Percentiles rank a stretch among this genome's conserved stretches.
Evolutionary conservation across 495 filamentous ascomycete species (phyloP).

Genomic region (Neurospora sp.): DNA sequence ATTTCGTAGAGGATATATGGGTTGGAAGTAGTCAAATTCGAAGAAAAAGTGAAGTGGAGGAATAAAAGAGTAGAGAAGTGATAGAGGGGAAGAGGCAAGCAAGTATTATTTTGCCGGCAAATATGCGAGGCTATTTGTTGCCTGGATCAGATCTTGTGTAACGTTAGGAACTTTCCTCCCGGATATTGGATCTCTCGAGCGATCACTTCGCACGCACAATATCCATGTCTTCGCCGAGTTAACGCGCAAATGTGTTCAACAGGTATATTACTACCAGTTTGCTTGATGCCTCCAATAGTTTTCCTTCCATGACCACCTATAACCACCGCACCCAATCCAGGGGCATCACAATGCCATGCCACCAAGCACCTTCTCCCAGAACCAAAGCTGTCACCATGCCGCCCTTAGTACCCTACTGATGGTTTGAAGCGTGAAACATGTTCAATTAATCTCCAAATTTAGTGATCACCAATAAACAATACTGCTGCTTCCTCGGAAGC

Average conservation of each 20-base stretch:
- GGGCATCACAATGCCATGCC: neutral
- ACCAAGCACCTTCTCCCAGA: neutral
- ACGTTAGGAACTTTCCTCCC: no score
- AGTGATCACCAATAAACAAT: neutral
- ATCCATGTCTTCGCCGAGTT: neutral
- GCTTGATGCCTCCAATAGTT: neutral
- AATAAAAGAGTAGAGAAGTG: no score
- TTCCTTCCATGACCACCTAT: neutral
- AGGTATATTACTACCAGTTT: neutral
- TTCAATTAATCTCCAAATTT: neutral
- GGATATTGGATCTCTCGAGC: no score
- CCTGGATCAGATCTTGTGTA: no score
- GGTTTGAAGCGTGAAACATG: neutral
- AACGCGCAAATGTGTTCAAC: neutral
- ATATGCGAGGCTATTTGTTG: no score
- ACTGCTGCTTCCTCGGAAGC: neutral
- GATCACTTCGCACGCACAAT: neutral
- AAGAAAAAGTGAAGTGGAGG: no score
- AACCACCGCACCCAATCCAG: neutral
- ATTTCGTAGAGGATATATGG: no score
- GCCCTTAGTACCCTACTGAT: neutral
- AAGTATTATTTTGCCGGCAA: no score
- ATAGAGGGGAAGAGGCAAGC: no score
- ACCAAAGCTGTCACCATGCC: neutral
- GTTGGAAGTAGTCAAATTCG: no score